Evolutionary conservation across 345 rosid species (phyloP).

Genomic region (Eucalyptus tenuipes): DNA sequence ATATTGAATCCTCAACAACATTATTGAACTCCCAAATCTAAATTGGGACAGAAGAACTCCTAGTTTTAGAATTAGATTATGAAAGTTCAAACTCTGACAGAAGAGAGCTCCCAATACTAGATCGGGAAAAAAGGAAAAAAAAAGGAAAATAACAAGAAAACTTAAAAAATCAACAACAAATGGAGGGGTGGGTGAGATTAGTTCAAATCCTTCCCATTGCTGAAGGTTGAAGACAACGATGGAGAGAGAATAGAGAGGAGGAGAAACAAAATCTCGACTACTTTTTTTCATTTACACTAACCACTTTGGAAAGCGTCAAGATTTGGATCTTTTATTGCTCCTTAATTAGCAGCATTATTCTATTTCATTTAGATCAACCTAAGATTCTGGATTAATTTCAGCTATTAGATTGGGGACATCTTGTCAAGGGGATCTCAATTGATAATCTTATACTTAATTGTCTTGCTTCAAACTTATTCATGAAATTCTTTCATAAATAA

Average conservation of each 20-base stretch:
- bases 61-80: too few species aligned
- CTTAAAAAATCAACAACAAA: background rate
- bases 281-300: background rate
- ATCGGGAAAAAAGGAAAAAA: too few species aligned
- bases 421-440: background rate
- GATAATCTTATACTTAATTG: background rate
- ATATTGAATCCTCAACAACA: background rate
- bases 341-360: background rate
- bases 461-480: background rate
- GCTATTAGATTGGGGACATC: background rate
- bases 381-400: background rate
- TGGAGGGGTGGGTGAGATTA: background rate
- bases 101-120: background rate
- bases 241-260: background rate
- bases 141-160: too few species aligned
- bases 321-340: background rate
- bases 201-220: background rate
- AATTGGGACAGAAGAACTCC: too few species aligned
- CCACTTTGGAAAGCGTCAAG: background rate
- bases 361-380: background rate
- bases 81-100: too few species aligned
- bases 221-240: background rate
- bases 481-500: background rate
- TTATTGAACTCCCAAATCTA: too few species aligned
- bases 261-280: too few species aligned